Conservation (phyloP, 2,329 filamentous ascomycete genomes). For the Epichloe glyceriae region DNA sequence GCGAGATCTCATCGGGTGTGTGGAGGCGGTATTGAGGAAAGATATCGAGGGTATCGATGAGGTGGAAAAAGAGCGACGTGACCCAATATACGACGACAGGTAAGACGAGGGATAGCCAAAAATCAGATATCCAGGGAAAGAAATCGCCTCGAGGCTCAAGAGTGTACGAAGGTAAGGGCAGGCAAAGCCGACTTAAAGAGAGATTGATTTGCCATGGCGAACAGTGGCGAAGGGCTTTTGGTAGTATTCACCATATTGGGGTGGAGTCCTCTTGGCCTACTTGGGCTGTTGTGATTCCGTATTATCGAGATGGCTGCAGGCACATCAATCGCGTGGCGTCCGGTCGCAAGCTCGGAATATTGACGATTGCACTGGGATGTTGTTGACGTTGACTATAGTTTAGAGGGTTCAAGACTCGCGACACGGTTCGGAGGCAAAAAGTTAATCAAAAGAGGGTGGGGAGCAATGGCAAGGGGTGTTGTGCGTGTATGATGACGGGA, state of each 20-base stretch:
- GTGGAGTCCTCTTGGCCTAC: background rate
- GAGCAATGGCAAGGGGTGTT: background rate
- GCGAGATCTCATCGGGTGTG: constrained; percentile 80
- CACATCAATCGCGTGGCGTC: background rate
- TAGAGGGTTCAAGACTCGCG: background rate
- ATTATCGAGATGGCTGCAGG: background rate
- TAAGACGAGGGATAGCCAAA: constrained; percentile 59
- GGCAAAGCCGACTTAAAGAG: constrained; percentile 51
- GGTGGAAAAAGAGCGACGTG: constrained; percentile 74
- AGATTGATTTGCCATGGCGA: constrained; percentile 38
- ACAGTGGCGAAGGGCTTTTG: constrained; percentile 14
- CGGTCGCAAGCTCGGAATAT: background rate
- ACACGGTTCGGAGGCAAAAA: background rate
- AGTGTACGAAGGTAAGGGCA: constrained; percentile 72
- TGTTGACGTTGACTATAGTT: background rate
- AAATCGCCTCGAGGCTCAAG: constrained; percentile 58
- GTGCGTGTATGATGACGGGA: background rate
- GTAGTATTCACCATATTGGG: constrained; percentile 29
- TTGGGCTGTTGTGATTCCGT: background rate
- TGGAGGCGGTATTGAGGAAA: constrained; percentile 89
- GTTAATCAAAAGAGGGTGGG: background rate
- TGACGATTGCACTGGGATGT: background rate
- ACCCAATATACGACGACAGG: constrained; percentile 83
- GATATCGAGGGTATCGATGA: constrained; percentile 71
- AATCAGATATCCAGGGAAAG: constrained; percentile 68